Evolutionary conservation across 208 protist genomes (phyloP).

Genomic region (Leishmania mexicana): DNA sequence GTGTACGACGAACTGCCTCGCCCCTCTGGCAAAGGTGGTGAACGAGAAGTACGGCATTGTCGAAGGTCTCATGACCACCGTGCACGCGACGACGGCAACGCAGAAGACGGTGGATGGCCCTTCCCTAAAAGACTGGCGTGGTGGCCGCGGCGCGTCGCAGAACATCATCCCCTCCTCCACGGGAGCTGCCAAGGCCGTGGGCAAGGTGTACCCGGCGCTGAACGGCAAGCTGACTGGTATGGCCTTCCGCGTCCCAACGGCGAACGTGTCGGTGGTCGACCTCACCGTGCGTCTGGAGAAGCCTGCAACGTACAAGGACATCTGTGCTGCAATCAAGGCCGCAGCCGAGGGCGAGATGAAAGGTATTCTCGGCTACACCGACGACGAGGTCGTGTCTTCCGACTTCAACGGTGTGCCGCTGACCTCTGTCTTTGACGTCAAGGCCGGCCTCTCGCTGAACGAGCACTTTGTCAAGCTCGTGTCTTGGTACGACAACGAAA

Average conservation of each 20-base stretch:
- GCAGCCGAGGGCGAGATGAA: conserved; percentile 94
- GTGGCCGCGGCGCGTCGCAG: conserved; percentile 91
- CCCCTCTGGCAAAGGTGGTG: conserved; percentile 97
- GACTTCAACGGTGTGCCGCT: conserved; percentile 97
- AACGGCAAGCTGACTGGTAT: conserved; percentile 96
- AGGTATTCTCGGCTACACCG: conserved; percentile 98
- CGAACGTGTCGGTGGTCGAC: conserved; percentile 99
- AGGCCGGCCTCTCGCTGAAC: conserved; percentile 97
- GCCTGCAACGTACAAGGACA: conserved; percentile 95
- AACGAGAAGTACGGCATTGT: conserved; percentile 97
- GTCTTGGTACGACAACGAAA: conserved; percentile 99
- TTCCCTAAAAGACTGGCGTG: conserved; percentile 98
- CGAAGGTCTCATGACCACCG: conserved; percentile 99
- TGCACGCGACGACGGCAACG: conserved; percentile 99
- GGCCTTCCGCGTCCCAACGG: conserved; percentile 98
- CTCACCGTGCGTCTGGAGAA: conserved; percentile 95
- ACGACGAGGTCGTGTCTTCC: conserved; percentile 98
- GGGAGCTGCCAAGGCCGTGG: conserved; percentile 99
- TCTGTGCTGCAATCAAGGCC: conserved; percentile 94
- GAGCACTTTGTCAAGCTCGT: conserved; percentile 98
- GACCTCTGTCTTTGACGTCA: conserved; percentile 98
- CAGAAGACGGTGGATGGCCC: conserved; percentile 99
- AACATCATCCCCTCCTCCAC: conserved; percentile 99
- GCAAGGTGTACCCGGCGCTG: conserved; percentile 92
- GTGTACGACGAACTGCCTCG: conserved; percentile 99